Percentiles rank a stretch among this genome's conserved stretches.
phyloP scores from a whole-genome alignment of 1,284 basidiomycete species.

The Rugosomyces carneus region DNA sequence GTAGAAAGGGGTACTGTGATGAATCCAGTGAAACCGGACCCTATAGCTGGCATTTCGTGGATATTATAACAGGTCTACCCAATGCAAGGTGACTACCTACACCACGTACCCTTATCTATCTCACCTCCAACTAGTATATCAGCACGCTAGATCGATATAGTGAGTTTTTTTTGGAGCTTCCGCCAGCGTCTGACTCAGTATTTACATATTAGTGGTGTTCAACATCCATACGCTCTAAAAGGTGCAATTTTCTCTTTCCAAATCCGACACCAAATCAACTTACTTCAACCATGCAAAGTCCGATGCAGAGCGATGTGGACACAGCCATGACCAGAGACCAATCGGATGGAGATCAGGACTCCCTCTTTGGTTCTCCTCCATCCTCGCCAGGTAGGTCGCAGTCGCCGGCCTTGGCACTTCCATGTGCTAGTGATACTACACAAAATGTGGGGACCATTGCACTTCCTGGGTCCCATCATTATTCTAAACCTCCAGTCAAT shows the following conservation, averaged over 20 bases:
- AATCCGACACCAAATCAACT: conserved; percentile 2
- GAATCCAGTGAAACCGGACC: no score
- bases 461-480: conserved; percentile 85
- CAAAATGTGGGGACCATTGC: conserved; percentile 93
- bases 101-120: no score
- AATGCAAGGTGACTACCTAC: no score
- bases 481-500: conserved; percentile 76
- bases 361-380: conserved; percentile 77
- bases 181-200: no score
- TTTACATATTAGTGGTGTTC: background rate
- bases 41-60: no score
- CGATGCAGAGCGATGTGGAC: conserved; percentile 15
- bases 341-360: conserved; percentile 50
- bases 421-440: conserved; percentile 40
- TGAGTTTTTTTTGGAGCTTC: background rate
- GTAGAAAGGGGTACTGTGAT: no score
- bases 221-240: conserved; percentile 10
- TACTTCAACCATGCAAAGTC: conserved; percentile 10
- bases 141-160: background rate
- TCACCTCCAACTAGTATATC: no score
- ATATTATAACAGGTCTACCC: no score
- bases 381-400: conserved; percentile 74
- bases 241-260: conserved; percentile 11
- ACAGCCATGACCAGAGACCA: conserved; percentile 10
- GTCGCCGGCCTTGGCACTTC: conserved; percentile 57